phyloP scores from a whole-genome alignment of 805 yeast species.

The Jamesozyma rosinii region DNA sequence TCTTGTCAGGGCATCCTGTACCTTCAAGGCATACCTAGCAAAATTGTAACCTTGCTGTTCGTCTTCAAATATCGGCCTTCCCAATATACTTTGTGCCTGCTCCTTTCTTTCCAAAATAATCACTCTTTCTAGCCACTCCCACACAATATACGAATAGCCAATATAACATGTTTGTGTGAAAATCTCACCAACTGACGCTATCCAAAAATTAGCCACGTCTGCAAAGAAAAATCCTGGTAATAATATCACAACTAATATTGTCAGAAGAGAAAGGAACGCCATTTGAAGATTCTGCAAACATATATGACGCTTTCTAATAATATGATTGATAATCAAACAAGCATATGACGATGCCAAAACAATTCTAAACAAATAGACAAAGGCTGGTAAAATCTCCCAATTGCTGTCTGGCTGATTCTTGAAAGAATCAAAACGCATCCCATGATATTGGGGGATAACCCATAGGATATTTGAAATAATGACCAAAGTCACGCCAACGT shows the following conservation, averaged over 20 bases:
- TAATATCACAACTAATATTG: conserved; percentile 45
- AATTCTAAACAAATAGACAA: conserved; percentile 63
- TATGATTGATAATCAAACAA: conserved; percentile 48
- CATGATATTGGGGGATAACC: conserved; percentile 43
- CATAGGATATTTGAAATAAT: conserved; percentile 54
- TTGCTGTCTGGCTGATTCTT: conserved; percentile 19
- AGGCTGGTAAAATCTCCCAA: conserved; percentile 58
- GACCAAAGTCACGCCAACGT: conserved; percentile 47
- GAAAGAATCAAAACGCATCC: conserved; percentile 1
- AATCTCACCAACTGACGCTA: conserved; percentile 61
- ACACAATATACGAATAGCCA: conserved; percentile 60
- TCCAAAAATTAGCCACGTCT: conserved; percentile 68
- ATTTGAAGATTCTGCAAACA: conserved; percentile 39
- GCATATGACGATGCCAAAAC: conserved; percentile 63
- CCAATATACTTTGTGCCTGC: conserved; percentile 65
- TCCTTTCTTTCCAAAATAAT: conserved; percentile 45
- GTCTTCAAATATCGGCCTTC: conserved; percentile 66
- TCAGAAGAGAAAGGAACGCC: conserved; percentile 46
- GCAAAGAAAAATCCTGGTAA: conserved; percentile 67
- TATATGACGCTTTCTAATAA: conserved; percentile 42
- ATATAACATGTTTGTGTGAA: conserved; percentile 67
- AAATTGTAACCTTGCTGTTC: conserved; percentile 33
- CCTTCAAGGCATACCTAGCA: conserved; percentile 23
- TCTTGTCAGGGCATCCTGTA: conserved; percentile 22
- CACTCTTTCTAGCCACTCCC: conserved; percentile 79